Evolutionary conservation across 228 moss, liverwort and hornwort species (phyloP).

Genomic region (Sphagnum fallax): DNA sequence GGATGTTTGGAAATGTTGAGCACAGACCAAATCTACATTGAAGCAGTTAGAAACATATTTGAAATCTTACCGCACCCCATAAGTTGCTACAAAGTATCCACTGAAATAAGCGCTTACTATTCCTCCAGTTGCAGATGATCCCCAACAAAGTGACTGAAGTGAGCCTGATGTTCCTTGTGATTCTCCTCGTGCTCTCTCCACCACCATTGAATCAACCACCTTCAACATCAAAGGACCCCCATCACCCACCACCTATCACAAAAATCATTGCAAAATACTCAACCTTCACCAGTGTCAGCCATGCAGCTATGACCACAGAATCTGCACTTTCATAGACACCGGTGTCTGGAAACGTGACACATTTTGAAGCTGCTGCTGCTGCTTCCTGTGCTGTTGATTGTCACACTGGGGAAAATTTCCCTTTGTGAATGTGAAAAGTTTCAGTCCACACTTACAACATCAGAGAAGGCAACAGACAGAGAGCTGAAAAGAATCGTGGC

Average conservation of each 20-base stretch:
- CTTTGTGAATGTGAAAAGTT: not conserved
- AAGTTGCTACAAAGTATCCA: slow-evolving; percentile 82
- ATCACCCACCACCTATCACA: not conserved
- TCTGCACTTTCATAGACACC: too few species aligned
- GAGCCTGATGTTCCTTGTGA: slow-evolving; percentile 91
- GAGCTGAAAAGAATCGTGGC: slow-evolving; percentile 82
- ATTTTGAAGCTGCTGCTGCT: too few species aligned
- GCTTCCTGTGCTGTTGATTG: too few species aligned
- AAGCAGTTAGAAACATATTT: not conserved
- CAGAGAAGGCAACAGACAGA: slow-evolving; percentile 95
- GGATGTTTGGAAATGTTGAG: too few species aligned
- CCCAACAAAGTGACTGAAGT: slow-evolving; percentile 98
- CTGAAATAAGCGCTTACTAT: slow-evolving; percentile 96
- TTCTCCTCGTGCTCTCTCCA: slow-evolving; percentile 94
- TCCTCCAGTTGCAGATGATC: slow-evolving; percentile 81
- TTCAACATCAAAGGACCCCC: slow-evolving; percentile 4
- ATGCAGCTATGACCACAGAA: too few species aligned
- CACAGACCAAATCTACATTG: too few species aligned
- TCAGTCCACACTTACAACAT: slow-evolving; percentile 61
- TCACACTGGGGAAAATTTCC: too few species aligned
- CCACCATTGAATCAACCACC: slow-evolving; percentile 99
- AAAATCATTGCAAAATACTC: slow-evolving; percentile 6
- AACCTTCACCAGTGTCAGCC: too few species aligned
- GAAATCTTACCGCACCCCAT: slow-evolving; percentile 74
- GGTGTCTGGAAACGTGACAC: too few species aligned